phyloP scores from a whole-genome alignment of 805 yeast genomes.

The Saccharomycopsis selenospora region DNA sequence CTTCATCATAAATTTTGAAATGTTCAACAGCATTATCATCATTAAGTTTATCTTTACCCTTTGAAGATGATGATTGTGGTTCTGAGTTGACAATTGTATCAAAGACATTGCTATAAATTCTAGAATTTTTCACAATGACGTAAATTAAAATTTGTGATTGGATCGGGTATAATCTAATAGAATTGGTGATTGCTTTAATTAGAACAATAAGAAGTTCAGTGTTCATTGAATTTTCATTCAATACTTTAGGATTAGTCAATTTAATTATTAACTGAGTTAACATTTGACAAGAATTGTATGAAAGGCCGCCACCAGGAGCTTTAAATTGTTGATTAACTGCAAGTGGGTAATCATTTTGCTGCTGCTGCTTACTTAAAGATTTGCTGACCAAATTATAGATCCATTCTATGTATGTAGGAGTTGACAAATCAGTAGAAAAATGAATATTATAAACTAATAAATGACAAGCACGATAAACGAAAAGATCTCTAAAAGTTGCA shows the following conservation, averaged over 20 bases:
- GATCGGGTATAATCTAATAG: constrained; percentile 38
- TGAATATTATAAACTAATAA: constrained; percentile 30
- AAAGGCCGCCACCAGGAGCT: constrained; percentile 34
- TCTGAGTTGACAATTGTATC: background rate
- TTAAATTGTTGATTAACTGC: constrained; percentile 21
- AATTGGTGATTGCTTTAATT: constrained; percentile 48
- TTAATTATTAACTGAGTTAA: constrained; percentile 29
- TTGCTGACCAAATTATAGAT: constrained; percentile 52
- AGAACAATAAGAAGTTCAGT: constrained; percentile 52
- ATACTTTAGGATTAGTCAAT: constrained; percentile 32
- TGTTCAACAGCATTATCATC: constrained; percentile 8
- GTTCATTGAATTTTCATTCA: constrained; percentile 37
- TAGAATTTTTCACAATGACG: constrained; percentile 38
- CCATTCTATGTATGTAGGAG: constrained; percentile 49
- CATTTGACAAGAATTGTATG: constrained; percentile 42
- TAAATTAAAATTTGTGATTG: constrained; percentile 50
- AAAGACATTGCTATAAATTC: constrained; percentile 32
- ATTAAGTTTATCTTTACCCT: constrained; percentile 6
- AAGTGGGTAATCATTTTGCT: constrained; percentile 3
- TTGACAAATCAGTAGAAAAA: constrained; percentile 29
- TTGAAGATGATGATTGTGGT: constrained; percentile 7
- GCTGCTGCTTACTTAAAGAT: constrained; percentile 24
- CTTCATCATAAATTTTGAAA: constrained; percentile 4
- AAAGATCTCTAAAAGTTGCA: constrained; percentile 55
- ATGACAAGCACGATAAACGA: constrained; percentile 45